Percentiles rank a stretch among this genome's conserved stretches.
Conservation (phyloP, 441 rosid genomes). For the Corymbia citriodora region DNA sequence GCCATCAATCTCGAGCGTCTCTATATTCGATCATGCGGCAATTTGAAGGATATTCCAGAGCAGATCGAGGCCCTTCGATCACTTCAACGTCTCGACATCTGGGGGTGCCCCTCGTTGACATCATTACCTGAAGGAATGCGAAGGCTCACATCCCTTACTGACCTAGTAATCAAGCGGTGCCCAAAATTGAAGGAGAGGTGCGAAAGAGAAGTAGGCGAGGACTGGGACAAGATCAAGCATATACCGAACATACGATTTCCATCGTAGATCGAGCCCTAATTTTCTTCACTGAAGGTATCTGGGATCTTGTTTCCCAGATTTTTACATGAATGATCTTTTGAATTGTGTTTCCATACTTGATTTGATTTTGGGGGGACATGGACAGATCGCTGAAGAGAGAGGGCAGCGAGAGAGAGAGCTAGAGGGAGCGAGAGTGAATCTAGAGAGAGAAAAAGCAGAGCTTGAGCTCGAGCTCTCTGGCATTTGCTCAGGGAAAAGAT, state of each 20-base stretch:
- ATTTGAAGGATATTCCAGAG: background rate
- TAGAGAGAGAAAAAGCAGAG: too few species aligned
- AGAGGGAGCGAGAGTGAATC: too few species aligned
- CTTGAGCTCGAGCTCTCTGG: too few species aligned
- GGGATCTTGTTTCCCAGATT: too few species aligned
- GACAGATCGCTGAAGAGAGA: too few species aligned
- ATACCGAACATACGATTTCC: background rate
- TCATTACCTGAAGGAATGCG: background rate
- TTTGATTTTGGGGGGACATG: background rate
- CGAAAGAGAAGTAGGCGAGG: background rate
- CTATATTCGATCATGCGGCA: accelerated
- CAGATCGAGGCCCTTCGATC: background rate
- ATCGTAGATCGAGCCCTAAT: too few species aligned
- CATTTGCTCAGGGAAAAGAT: too few species aligned
- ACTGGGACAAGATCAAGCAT: background rate
- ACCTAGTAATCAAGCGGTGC: accelerated
- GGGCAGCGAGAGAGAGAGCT: too few species aligned
- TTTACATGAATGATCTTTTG: background rate
- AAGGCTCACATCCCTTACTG: background rate
- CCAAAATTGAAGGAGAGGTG: background rate
- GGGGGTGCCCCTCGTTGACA: accelerated
- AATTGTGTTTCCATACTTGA: background rate
- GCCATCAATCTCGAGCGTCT: background rate
- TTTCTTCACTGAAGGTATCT: too few species aligned
- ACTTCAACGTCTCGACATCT: accelerated